These are phyloP conservation scores for Diaporthe sp. DNA, from an alignment of 2,329 filamentous ascomycete genomes.

Conservation along the genomic window DNA sequence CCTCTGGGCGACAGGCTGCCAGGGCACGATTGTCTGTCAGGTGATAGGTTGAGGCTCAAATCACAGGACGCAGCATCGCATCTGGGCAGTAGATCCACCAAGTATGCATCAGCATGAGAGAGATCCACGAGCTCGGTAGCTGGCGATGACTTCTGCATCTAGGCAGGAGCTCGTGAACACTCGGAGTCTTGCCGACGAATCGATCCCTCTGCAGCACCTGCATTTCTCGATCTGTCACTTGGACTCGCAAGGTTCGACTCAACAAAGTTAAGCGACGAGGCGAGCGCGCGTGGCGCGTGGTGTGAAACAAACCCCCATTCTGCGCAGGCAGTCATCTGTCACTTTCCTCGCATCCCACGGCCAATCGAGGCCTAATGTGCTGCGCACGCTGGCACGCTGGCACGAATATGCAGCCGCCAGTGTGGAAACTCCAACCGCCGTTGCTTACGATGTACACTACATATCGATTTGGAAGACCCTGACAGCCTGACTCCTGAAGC, in stretches of 20 bases:
- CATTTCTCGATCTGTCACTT: slow-evolving; percentile 1
- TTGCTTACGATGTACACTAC: background rate
- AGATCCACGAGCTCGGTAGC: background rate
- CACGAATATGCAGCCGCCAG: background rate
- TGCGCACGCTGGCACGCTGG: background rate
- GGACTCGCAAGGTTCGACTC: slow-evolving; percentile 10
- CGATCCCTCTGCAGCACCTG: background rate
- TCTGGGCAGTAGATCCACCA: background rate
- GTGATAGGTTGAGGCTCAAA: background rate
- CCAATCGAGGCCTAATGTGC: slow-evolving; percentile 11
- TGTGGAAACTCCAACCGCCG: background rate
- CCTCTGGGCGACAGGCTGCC: background rate
- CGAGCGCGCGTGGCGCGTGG: slow-evolving; percentile 9
- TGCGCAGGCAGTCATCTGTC: slow-evolving; percentile 8
- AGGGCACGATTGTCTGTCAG: background rate
- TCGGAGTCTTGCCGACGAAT: background rate
- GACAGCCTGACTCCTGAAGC: background rate
- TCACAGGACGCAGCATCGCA: background rate
- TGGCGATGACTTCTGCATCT: background rate
- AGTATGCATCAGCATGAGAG: background rate
- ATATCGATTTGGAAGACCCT: background rate
- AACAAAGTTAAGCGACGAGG: background rate
- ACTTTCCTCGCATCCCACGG: background rate
- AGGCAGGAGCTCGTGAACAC: background rate
- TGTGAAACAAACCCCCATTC: background rate